Percentiles rank a stretch among this genome's conserved stretches.
Evolutionary conservation across 2,329 filamentous ascomycete genomes (phyloP).

Genomic region (Raffaelea arxii): DNA sequence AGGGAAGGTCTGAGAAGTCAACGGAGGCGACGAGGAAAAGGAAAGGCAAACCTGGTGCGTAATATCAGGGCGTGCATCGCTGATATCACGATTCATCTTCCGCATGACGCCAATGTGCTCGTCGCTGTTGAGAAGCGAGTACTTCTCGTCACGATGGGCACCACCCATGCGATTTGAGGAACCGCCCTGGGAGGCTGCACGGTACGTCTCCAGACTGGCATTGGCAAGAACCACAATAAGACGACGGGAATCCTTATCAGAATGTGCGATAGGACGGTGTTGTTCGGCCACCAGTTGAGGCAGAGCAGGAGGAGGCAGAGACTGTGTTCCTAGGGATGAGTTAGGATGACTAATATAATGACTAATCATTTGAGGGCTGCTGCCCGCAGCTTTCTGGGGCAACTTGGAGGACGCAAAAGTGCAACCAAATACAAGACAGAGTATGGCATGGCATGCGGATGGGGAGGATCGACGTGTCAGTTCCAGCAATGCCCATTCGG

Average conservation of each 20-base stretch:
- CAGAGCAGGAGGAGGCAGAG: slow-evolving; percentile 80
- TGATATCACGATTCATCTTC: slow-evolving; percentile 98
- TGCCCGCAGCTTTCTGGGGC: no score
- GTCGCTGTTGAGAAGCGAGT: slow-evolving; percentile 94
- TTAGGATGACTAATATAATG: no score
- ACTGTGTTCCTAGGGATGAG: slow-evolving; percentile 94
- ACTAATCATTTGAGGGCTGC: no score
- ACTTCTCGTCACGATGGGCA: slow-evolving; percentile 75
- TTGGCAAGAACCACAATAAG: slow-evolving; percentile 95
- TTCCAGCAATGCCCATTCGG: no score
- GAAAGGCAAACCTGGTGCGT: slow-evolving; percentile 71
- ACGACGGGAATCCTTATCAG: slow-evolving; percentile 83
- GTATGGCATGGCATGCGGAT: no score
- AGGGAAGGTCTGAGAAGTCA: neutral
- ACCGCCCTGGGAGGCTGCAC: slow-evolving; percentile 64
- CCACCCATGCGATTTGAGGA: slow-evolving; percentile 54
- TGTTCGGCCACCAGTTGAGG: slow-evolving; percentile 92
- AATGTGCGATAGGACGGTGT: slow-evolving; percentile 69
- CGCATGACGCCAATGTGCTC: slow-evolving; percentile 99
- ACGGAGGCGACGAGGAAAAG: slow-evolving; percentile 5
- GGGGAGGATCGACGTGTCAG: no score
- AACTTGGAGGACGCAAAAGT: no score
- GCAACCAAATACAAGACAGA: no score
- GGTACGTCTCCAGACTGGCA: slow-evolving; percentile 96
- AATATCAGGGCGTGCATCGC: slow-evolving; percentile 93